Evolutionary conservation across 2,329 filamentous ascomycete species (phyloP).

Genomic region (Emergomyces pasteurianus): DNA sequence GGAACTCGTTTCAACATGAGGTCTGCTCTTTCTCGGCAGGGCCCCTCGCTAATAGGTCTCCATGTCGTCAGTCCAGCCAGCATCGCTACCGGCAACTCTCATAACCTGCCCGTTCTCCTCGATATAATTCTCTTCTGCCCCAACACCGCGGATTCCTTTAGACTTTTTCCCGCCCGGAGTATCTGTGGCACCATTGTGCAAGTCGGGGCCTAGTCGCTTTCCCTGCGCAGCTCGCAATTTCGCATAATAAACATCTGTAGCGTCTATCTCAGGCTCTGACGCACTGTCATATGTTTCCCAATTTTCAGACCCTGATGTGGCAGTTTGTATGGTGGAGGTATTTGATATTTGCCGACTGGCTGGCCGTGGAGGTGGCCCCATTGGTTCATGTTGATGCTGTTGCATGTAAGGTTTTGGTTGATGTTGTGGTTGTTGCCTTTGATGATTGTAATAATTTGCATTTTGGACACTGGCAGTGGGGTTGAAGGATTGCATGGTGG

Average conservation of each 20-base stretch:
- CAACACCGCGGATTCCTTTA: slow-evolving; percentile 37
- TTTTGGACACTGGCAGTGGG: slow-evolving; percentile 25
- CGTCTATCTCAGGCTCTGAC: slow-evolving; percentile 62
- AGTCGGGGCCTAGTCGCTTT: slow-evolving; percentile 46
- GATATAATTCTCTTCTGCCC: slow-evolving; percentile 28
- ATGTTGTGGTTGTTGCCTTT: slow-evolving; percentile 11
- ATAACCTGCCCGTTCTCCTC: slow-evolving; percentile 34
- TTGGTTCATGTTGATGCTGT: slow-evolving; percentile 7
- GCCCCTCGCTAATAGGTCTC: slow-evolving; percentile 26
- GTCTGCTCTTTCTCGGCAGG: neutral
- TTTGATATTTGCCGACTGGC: slow-evolving; percentile 57
- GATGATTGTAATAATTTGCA: slow-evolving; percentile 17
- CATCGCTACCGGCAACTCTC: slow-evolving; percentile 39
- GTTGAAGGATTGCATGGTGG: slow-evolving; percentile 29
- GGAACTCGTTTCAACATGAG: neutral
- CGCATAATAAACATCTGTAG: slow-evolving; percentile 66
- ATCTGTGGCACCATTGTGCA: slow-evolving; percentile 18
- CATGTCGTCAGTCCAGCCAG: slow-evolving; percentile 42
- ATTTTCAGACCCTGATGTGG: slow-evolving; percentile 76
- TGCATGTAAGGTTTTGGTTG: slow-evolving; percentile 24
- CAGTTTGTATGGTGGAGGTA: slow-evolving; percentile 52
- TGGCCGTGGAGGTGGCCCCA: slow-evolving; percentile 24
- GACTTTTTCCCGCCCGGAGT: slow-evolving; percentile 29
- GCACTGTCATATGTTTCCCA: slow-evolving; percentile 94
- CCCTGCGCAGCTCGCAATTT: slow-evolving; percentile 57